These are phyloP conservation scores for Russula virescens DNA, from an alignment of 768 basidiomycete species.

Conservation along the genomic window DNA sequence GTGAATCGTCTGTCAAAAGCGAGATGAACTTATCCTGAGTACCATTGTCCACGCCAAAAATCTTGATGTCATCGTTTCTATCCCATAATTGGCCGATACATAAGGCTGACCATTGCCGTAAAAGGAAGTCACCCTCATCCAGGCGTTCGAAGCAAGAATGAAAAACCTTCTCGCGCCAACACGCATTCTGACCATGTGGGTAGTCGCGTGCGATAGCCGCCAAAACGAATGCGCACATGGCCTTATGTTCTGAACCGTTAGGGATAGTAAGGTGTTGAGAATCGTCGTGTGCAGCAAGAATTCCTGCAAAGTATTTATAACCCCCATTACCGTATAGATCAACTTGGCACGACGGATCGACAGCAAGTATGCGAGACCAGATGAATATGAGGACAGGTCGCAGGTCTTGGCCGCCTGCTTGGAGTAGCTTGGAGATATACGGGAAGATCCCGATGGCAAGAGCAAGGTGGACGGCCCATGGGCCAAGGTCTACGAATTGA, in stretches of 20 bases:
- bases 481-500: conserved; percentile 96
- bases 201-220: conserved; percentile 86
- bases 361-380: conserved; percentile 95
- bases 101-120: conserved; percentile 90
- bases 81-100: conserved; percentile 97
- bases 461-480: conserved; percentile 97
- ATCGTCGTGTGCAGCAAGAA: conserved; percentile 66
- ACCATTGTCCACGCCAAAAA: conserved; percentile 68
- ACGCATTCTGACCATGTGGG: conserved; percentile 80
- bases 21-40: conserved; percentile 79
- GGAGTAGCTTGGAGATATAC: conserved; percentile 93
- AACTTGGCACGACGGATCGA: conserved; percentile 88
- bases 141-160: conserved; percentile 81
- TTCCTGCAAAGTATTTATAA: conserved; percentile 80
- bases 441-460: conserved; percentile 97
- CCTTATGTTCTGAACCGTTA: conserved; percentile 91
- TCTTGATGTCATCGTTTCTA: conserved; percentile 82
- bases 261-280: conserved; percentile 56
- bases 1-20: conserved; percentile 78
- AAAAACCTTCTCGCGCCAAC: conserved; percentile 75
- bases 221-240: conserved; percentile 98
- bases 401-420: conserved; percentile 92
- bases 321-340: conserved; percentile 82
- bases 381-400: conserved; percentile 98
- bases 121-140: conserved; percentile 84